phyloP scores from a whole-genome alignment of 768 basidiomycete species.

The Lentinula boryana region DNA sequence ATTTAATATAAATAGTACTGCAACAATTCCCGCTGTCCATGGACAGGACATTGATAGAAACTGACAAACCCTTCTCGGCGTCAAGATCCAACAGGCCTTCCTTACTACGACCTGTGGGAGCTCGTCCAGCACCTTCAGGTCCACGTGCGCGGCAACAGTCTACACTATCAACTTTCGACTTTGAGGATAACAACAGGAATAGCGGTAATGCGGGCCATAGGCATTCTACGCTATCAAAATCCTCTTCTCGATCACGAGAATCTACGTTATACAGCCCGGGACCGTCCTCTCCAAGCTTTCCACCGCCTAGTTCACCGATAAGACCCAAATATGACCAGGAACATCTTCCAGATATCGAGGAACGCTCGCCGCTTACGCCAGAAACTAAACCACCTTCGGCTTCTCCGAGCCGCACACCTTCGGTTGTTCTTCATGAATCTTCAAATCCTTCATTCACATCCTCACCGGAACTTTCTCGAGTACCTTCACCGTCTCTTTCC shows the following conservation, averaged over 20 bases:
- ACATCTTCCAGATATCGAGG: neutral
- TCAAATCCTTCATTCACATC: neutral
- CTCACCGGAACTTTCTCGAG: constrained; percentile 1
- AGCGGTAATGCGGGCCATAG: neutral
- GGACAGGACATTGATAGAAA: constrained; percentile 2
- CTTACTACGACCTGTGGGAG: neutral
- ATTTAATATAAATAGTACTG: neutral
- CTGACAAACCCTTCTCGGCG: neutral
- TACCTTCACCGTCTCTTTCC: neutral
- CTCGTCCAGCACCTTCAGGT: constrained; percentile 1
- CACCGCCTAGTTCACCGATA: neutral
- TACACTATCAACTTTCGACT: neutral
- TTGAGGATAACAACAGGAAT: neutral
- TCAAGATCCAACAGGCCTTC: constrained; percentile 1
- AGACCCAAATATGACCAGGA: neutral
- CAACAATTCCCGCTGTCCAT: neutral
- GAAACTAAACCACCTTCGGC: neutral
- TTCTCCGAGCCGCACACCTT: neutral
- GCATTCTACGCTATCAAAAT: constrained; percentile 1
- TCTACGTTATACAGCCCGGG: constrained; percentile 3
- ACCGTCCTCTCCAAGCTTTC: constrained; percentile 2
- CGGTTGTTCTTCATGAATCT: neutral
- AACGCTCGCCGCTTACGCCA: neutral
- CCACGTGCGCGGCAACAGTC: constrained; percentile 1
- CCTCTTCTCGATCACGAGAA: constrained; percentile 2